Evolutionary conservation across 306 rosid genomes (phyloP).

Genomic region (Rosa lucieae): DNA sequence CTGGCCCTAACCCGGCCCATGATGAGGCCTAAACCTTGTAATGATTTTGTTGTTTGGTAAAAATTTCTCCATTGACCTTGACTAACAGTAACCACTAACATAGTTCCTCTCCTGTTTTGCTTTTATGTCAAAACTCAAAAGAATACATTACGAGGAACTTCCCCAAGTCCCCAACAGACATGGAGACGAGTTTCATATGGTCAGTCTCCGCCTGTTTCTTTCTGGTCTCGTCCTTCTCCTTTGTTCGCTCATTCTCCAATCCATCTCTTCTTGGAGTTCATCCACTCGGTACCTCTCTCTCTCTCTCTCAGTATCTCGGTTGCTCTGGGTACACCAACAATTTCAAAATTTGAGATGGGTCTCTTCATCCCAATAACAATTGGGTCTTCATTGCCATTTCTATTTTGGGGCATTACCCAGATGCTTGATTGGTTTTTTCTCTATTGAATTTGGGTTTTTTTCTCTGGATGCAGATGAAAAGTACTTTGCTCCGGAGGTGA

Average conservation of each 20-base stretch:
- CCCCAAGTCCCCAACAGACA: neutral
- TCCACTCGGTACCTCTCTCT: constrained; percentile 56
- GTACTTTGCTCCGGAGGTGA: constrained; percentile 52
- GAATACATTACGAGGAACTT: neutral
- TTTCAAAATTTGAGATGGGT: constrained; percentile 18
- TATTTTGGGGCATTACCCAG: constrained; percentile 22
- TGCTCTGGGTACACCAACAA: neutral
- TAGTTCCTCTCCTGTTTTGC: neutral
- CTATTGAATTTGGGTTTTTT: constrained; percentile 17
- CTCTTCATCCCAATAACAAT: neutral
- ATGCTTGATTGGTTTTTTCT: constrained; percentile 1
- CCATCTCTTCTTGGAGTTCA: constrained; percentile 62
- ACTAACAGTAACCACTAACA: neutral
- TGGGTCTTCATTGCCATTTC: neutral
- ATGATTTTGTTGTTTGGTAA: no score
- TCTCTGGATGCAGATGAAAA: constrained; percentile 66
- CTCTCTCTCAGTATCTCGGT: neutral
- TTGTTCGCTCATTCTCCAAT: constrained; percentile 25
- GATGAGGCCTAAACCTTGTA: no score
- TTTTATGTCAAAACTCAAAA: neutral
- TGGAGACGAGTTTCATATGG: constrained; percentile 25
- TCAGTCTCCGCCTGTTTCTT: constrained; percentile 40
- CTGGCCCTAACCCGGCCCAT: no score
- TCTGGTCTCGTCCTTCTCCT: constrained; percentile 33
- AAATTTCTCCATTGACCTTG: neutral